phyloP scores from a whole-genome alignment of 805 yeast genomes.

The Blastobotrys robertii region DNA sequence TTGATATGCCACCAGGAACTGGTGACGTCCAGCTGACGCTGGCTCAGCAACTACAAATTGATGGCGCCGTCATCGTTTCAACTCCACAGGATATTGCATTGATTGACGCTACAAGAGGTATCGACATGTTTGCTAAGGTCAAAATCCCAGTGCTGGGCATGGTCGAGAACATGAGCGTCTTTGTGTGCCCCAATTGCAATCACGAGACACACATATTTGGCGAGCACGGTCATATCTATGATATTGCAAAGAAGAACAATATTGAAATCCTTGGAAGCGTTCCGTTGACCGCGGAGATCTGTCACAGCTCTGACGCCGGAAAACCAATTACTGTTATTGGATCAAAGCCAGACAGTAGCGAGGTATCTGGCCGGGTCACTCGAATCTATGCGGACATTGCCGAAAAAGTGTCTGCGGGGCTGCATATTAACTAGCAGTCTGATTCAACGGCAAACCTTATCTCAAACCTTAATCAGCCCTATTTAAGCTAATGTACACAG shows the following conservation, averaged over 20 bases:
- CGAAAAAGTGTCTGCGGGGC: too few species aligned
- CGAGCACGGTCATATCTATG: slow-evolving; percentile 43
- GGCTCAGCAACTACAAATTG: slow-evolving; percentile 66
- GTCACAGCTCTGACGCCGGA: slow-evolving; percentile 54
- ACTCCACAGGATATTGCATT: slow-evolving; percentile 84
- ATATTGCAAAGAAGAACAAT: slow-evolving; percentile 40
- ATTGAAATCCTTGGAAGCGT: slow-evolving; percentile 52
- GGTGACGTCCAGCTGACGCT: slow-evolving; percentile 80
- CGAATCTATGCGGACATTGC: too few species aligned
- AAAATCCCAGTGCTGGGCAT: slow-evolving; percentile 64
- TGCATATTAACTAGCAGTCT: too few species aligned
- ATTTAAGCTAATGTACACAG: too few species aligned
- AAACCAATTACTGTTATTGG: slow-evolving; percentile 45
- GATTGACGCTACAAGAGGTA: slow-evolving; percentile 71
- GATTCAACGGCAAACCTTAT: too few species aligned
- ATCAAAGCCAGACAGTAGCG: too few species aligned
- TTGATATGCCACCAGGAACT: slow-evolving; percentile 89
- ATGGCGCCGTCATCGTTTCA: slow-evolving; percentile 74
- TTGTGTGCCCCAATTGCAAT: slow-evolving; percentile 62
- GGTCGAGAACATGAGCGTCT: slow-evolving; percentile 77
- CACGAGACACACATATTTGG: slow-evolving; percentile 74
- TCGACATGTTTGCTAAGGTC: slow-evolving; percentile 66
- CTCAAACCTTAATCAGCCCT: too few species aligned
- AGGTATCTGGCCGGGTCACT: too few species aligned
- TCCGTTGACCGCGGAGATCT: slow-evolving; percentile 55